Evolutionary conservation across 2,329 filamentous ascomycete genomes (phyloP).

Genomic region (Penicillium sp.): DNA sequence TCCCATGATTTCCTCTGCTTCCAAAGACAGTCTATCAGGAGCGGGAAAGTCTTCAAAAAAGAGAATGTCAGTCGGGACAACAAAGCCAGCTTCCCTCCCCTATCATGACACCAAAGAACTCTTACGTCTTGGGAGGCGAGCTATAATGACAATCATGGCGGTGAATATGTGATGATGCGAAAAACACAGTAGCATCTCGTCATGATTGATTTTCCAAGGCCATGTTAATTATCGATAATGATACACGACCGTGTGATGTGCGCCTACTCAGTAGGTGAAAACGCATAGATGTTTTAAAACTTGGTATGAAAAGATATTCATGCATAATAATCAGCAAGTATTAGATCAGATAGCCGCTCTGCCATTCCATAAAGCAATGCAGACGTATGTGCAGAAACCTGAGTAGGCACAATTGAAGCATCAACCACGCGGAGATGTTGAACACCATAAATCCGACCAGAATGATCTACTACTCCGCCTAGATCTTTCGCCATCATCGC

Average conservation of each 20-base stretch:
- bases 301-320: not conserved
- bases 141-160: no score
- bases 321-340: not conserved
- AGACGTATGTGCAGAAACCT: not conserved
- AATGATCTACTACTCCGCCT: not conserved
- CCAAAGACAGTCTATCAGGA: no score
- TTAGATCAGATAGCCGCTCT: not conserved
- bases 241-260: not conserved
- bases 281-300: not conserved
- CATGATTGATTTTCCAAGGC: no score
- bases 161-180: no score
- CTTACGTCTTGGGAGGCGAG: no score
- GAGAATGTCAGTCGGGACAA: no score
- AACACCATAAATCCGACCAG: not conserved
- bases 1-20: no score
- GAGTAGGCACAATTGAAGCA: constrained; percentile 1
- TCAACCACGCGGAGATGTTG: not conserved
- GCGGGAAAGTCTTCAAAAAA: no score
- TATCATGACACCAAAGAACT: no score
- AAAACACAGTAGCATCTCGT: no score
- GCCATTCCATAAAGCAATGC: constrained; percentile 1
- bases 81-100: no score
- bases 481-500: not conserved
- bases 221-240: not conserved
- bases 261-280: not conserved